Evolutionary conservation across 306 rosid genomes (phyloP).

Genomic region (Pyrus pyrifolia): DNA sequence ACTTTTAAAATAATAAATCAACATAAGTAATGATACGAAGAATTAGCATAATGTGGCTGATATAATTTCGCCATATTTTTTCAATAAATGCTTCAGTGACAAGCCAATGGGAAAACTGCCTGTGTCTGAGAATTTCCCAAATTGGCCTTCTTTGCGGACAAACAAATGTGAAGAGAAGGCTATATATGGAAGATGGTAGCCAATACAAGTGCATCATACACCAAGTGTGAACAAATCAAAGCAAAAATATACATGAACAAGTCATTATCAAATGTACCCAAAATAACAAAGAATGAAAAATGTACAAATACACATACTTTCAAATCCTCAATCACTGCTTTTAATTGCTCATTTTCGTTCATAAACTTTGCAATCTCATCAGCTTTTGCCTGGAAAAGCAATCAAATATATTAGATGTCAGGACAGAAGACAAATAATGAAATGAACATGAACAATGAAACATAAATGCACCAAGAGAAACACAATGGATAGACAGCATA

Average conservation of each 20-base stretch:
- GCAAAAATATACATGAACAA: not conserved
- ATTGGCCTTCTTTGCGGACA: not conserved
- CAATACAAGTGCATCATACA: not conserved
- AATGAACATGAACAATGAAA: not conserved
- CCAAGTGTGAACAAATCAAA: not conserved
- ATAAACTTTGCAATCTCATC: conserved; percentile 91
- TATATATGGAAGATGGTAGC: not conserved
- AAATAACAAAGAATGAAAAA: not conserved
- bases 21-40: not conserved
- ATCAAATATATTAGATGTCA: not conserved
- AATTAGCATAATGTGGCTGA: not conserved
- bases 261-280: not conserved
- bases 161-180: not conserved
- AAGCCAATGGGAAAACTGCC: not conserved
- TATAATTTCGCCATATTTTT: not conserved
- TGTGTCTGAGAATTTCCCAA: not conserved
- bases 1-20: not conserved
- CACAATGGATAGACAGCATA: not conserved
- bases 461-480: not conserved
- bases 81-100: not conserved
- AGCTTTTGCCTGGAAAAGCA: conserved; percentile 75
- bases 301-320: conserved; percentile 43
- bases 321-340: conserved; percentile 63
- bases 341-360: conserved; percentile 92
- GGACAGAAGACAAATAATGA: not conserved